Percentiles rank a stretch among this genome's conserved stretches.
These are phyloP conservation scores for Elasticomyces elasticus DNA, from an alignment of 495 filamentous ascomycete species.

Conservation along the genomic window DNA sequence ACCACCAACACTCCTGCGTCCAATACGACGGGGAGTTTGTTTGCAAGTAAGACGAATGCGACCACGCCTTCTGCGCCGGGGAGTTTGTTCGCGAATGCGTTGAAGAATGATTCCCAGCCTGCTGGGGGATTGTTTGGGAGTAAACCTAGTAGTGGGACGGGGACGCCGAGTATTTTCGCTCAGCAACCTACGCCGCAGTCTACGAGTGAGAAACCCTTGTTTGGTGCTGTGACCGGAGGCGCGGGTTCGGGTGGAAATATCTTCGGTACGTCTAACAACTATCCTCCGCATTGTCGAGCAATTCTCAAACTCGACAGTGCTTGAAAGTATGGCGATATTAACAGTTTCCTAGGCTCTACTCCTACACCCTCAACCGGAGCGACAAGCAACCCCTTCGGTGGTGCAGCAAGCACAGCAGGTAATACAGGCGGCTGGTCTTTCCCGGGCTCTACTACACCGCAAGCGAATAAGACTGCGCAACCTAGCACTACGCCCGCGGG, in stretches of 20 bases:
- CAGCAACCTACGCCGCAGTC: neutral
- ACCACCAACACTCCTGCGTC: neutral
- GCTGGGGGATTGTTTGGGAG: neutral
- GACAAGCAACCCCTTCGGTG: constrained; percentile 12
- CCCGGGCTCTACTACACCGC: constrained; percentile 12
- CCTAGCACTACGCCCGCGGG: constrained; percentile 12
- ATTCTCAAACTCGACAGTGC: too few species aligned
- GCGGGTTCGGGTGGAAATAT: neutral
- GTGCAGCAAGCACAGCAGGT: too few species aligned
- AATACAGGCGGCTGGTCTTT: too few species aligned
- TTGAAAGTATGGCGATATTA: neutral
- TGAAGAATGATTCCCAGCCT: neutral
- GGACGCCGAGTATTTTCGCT: neutral
- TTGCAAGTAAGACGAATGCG: neutral
- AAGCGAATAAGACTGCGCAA: constrained; percentile 3
- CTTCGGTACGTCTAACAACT: neutral
- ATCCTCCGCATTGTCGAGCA: neutral
- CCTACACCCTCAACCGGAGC: constrained; percentile 26
- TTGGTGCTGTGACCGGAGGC: neutral
- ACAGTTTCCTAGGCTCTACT: constrained; percentile 18
- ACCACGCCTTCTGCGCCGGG: neutral
- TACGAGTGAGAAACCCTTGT: neutral
- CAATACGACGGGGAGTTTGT: neutral
- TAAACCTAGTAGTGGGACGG: neutral
- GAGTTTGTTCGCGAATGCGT: neutral